Conservation (phyloP, 2,329 filamentous ascomycete species). For the Aspergillus novofumigatus region DNA sequence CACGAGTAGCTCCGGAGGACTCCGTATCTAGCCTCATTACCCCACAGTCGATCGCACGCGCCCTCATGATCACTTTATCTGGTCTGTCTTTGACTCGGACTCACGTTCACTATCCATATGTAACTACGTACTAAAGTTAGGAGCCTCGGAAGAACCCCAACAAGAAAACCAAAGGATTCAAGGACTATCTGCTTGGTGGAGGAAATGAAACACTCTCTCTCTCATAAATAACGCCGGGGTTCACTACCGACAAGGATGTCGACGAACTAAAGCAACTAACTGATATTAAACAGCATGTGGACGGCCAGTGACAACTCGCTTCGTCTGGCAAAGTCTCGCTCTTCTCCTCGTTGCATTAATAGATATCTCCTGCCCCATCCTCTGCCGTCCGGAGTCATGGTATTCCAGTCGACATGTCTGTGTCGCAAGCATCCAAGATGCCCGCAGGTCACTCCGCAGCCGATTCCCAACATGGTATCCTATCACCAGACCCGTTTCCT, state of each 20-base stretch:
- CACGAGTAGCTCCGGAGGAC: background rate
- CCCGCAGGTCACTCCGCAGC: background rate
- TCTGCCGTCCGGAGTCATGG: background rate
- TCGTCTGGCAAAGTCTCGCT: background rate
- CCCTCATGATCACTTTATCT: background rate
- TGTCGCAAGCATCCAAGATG: background rate
- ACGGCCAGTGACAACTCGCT: background rate
- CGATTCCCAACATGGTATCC: conserved; percentile 3
- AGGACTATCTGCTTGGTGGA: background rate
- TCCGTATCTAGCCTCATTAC: background rate
- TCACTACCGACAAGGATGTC: conserved; percentile 8
- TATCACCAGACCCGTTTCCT: conserved; percentile 8
- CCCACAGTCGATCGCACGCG: background rate
- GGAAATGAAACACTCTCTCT: background rate
- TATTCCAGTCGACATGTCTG: background rate
- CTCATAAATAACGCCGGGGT: background rate
- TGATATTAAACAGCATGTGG: background rate
- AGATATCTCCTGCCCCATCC: background rate
- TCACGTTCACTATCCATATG: background rate
- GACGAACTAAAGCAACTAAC: conserved; percentile 7
- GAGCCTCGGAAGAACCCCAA: background rate
- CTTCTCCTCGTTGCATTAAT: background rate
- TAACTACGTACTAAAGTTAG: background rate
- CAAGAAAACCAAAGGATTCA: background rate
- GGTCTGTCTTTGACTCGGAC: background rate